Evolutionary conservation across 495 filamentous ascomycete species (phyloP), one percentile per base, ranked within the genome.

Genomic region (Polyplosphaeria fusca): DNA sequence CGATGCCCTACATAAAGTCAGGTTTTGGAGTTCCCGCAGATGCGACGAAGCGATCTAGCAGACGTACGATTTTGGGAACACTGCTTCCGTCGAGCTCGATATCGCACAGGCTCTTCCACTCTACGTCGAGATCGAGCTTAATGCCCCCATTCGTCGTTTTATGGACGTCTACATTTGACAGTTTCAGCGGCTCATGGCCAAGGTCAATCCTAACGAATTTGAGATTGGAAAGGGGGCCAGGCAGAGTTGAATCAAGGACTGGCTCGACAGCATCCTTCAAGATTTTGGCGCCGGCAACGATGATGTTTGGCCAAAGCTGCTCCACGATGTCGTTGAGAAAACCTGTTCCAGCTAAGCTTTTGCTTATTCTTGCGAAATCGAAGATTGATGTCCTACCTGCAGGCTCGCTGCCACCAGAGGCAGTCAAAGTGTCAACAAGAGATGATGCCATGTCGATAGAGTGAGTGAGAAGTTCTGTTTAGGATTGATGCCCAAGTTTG

Each of bases 281-380:
- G 62, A 72, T 73, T 24, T 64, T 61, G 63, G 64, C 55, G 9
- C 54, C 68, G 22, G 69, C 72, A 4, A 71, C 66, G 32, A 49
- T 59, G 55, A 75, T 71, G 49, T 76, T 73, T 38, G 74, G 74
- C 74, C 74, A 76, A 58, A 76, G 60, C 46, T 70, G 69, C n/a
- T 46, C 64, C 39, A 76, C 61, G 30, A 76, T 63, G 54, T 76
- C 71, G 56, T 76, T 76, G 49, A 76, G 61, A 52, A 74, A 75
- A 23, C 64, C 72, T 74, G 25, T 43, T 42, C 39, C 19, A 12
- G 5, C 11, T 42, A 42, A 42, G 39, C 39, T 20, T 20, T 12
- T 11, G 9, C 5, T 11, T 42, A 42, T 12, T 7, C 30, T 35
- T 35, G 7, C 14, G 18, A 18, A 19, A 20, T 42, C 5, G 9